phyloP scores from a whole-genome alignment of 495 filamentous ascomycete genomes.

The Apodospora peruviana region DNA sequence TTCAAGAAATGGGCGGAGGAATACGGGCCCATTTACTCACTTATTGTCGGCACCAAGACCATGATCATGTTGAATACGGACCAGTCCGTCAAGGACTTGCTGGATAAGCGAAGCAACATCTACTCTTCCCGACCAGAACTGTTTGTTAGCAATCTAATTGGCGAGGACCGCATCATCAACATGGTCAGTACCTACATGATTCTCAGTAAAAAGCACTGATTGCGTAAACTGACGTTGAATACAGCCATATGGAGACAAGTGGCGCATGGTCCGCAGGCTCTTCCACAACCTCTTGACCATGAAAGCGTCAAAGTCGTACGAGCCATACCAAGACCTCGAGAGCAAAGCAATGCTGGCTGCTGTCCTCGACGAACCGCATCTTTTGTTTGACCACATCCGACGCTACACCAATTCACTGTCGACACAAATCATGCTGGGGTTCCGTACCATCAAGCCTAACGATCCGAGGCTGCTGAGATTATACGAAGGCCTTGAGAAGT shows the following conservation, averaged over 20 bases:
- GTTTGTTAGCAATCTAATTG: slow-evolving; percentile 15
- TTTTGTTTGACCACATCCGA: slow-evolving; percentile 19
- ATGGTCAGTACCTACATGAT: background rate
- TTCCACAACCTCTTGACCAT: slow-evolving; percentile 33
- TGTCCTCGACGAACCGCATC: slow-evolving; percentile 15
- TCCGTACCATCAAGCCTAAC: slow-evolving; percentile 19
- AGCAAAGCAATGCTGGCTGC: slow-evolving; percentile 18
- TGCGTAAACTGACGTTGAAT: background rate
- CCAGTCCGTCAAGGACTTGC: slow-evolving; percentile 16
- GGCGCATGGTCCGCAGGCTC: slow-evolving; percentile 29
- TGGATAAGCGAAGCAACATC: slow-evolving; percentile 21
- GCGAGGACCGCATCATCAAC: too few relatives aligned
- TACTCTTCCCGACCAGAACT: slow-evolving; percentile 19
- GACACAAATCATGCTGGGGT: slow-evolving; percentile 40
- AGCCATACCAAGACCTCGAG: slow-evolving; percentile 6
- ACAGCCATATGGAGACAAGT: slow-evolving; percentile 19
- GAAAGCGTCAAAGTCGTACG: slow-evolving; percentile 17
- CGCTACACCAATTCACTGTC: slow-evolving; percentile 37
- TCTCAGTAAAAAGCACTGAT: background rate
- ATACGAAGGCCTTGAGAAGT: background rate
- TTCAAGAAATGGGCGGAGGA: slow-evolving; percentile 21
- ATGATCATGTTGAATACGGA: slow-evolving; percentile 16
- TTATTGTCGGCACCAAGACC: slow-evolving; percentile 19
- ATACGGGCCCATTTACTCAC: slow-evolving; percentile 23
- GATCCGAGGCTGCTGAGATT: background rate